Conservation (phyloP, 2,329 filamentous ascomycete genomes). For the Onygenales sp. region DNA sequence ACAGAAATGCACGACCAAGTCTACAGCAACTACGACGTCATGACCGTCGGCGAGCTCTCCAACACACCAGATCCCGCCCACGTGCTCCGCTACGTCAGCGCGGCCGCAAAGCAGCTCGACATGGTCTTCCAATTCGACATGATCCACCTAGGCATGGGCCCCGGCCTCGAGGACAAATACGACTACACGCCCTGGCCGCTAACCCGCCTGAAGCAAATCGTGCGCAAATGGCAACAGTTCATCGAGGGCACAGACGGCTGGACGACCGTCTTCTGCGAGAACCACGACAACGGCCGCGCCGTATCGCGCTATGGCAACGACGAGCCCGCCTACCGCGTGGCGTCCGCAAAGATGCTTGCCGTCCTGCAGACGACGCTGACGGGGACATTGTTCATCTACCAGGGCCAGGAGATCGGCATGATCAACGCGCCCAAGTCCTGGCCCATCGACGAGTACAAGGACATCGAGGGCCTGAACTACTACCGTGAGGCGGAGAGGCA, state of each 20-base stretch:
- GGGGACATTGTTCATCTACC: conserved; percentile 51
- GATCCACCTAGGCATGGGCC: conserved; percentile 46
- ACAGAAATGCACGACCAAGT: conserved; percentile 54
- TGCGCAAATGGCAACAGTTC: conserved; percentile 43
- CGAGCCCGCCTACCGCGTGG: conserved; percentile 33
- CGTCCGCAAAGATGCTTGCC: conserved; percentile 45
- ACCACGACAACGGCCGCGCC: conserved; percentile 52
- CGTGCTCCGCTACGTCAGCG: conserved; percentile 52
- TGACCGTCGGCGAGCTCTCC: conserved; percentile 63
- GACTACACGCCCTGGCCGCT: conserved; percentile 36
- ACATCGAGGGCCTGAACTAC: conserved; percentile 39
- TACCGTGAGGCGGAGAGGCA: conserved; percentile 30
- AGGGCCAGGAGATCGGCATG: conserved; percentile 55
- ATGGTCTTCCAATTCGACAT: conserved; percentile 55
- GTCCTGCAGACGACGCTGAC: conserved; percentile 40
- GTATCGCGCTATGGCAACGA: conserved; percentile 45
- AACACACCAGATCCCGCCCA: conserved; percentile 49
- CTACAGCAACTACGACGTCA: conserved; percentile 51
- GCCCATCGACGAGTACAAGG: conserved; percentile 36
- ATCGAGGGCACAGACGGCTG: conserved; percentile 41
- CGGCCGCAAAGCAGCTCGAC: conserved; percentile 50
- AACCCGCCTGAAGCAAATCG: conserved; percentile 39
- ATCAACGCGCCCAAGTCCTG: conserved; percentile 43
- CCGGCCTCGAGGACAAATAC: conserved; percentile 40
- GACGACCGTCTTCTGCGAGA: conserved; percentile 54